These are phyloP conservation scores for Cladosporium halotolerans DNA, from an alignment of 2,329 filamentous ascomycete species.

Conservation along the genomic window DNA sequence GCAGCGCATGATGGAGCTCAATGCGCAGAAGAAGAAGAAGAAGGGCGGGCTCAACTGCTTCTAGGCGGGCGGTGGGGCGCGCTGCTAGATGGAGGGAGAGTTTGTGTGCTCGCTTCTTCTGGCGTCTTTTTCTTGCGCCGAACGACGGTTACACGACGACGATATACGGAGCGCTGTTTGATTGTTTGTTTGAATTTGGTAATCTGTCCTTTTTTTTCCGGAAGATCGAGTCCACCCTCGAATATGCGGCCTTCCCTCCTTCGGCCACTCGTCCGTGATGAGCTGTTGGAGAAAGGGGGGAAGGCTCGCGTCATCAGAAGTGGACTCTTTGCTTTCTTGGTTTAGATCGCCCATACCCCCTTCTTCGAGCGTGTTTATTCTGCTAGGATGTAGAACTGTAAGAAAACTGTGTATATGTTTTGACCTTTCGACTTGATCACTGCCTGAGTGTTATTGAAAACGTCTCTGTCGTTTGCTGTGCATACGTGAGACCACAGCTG, in stretches of 20 bases:
- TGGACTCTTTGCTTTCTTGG: background rate
- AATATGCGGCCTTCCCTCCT: too few species aligned
- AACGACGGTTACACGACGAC: too few species aligned
- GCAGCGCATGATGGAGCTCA: constrained; percentile 70
- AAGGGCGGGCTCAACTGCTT: constrained; percentile 97
- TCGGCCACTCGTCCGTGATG: background rate
- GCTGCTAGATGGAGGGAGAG: background rate
- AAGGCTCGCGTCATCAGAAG: too few species aligned
- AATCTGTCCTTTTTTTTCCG: background rate
- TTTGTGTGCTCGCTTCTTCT: background rate
- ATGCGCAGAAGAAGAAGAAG: constrained; percentile 85
- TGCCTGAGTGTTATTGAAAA: too few species aligned
- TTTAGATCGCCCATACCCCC: constrained; percentile 3
- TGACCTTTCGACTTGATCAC: too few species aligned
- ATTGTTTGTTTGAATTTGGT: background rate
- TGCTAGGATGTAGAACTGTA: background rate
- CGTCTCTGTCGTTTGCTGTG: too few species aligned
- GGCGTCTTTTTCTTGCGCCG: background rate
- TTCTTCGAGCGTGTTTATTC: constrained; percentile 1
- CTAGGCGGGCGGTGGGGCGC: constrained; percentile 42
- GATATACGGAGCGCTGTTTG: background rate
- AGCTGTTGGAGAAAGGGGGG: background rate
- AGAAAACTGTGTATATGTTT: too few species aligned
- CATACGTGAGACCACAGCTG: too few species aligned
- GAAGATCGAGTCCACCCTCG: too few species aligned